Evolutionary conservation across 1,139 yeast genomes (phyloP).

Genomic region (Suhomyces choctaworum): DNA sequence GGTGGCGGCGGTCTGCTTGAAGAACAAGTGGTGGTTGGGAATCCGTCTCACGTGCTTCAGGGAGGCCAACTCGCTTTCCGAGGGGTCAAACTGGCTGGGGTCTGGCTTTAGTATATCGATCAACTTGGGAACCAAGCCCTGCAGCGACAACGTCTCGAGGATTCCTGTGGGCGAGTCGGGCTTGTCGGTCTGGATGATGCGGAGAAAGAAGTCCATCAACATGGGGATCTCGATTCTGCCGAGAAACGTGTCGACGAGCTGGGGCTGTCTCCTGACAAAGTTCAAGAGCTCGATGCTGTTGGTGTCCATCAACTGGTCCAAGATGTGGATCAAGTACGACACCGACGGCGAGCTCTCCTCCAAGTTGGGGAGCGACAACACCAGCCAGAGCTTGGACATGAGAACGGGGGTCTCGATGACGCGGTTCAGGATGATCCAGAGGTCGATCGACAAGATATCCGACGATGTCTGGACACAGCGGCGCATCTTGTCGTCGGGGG

Average conservation of each 20-base stretch:
- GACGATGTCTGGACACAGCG: conserved; percentile 46
- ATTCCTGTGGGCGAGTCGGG: conserved; percentile 66
- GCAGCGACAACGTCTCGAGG: conserved; percentile 52
- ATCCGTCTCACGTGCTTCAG: conserved; percentile 16
- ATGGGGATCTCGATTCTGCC: conserved; percentile 59
- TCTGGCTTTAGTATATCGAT: conserved; percentile 52
- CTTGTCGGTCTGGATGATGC: conserved; percentile 65
- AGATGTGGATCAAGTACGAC: conserved; percentile 41
- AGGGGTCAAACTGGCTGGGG: conserved; percentile 31
- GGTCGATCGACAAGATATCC: conserved; percentile 43
- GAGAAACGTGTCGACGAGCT: conserved; percentile 55
- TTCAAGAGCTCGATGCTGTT: conserved; percentile 52
- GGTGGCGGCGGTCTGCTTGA: conserved; percentile 90
- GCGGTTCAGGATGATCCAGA: conserved; percentile 48
- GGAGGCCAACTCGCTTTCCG: conserved; percentile 2
- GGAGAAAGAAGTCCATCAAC: conserved; percentile 54
- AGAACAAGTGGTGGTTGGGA: conserved; percentile 41
- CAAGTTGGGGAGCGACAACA: conserved; percentile 37
- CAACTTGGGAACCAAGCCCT: conserved; percentile 52
- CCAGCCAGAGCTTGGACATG: conserved; percentile 46
- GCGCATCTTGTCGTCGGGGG: conserved; percentile 37
- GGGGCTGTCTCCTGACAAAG: conserved; percentile 51
- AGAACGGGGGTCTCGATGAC: conserved; percentile 46
- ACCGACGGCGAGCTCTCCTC: conserved; percentile 44
- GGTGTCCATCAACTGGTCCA: conserved; percentile 49